Base-by-base conservation (phyloP, 1,139 yeast species). In the Hansenula lynferdii region DNA sequence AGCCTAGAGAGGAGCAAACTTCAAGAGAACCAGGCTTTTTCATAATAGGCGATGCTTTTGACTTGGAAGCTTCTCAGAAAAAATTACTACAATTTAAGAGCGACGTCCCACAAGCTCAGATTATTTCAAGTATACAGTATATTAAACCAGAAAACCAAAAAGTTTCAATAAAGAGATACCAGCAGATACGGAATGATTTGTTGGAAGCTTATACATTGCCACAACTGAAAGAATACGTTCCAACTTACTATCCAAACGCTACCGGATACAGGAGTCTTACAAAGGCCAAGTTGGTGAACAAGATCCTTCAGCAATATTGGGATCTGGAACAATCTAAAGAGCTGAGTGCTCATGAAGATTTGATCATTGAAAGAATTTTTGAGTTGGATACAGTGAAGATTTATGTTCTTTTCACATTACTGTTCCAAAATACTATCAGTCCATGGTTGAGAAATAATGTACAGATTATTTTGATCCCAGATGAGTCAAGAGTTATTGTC, bases 251-350 rank as follows among this genome's bases (percentile, higher is more conserved):
- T 28, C 49, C 50, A 26, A 8, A 23, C 4, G 21, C 29, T 2
- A 16, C 43, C 32, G 28, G 47, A 17, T 22, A 36, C 37, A 37
- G 36, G 15, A 31, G 41, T 14, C 32, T 37, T 15, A 50, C n/a
- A 6, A 59, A 61, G 44, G 33, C 38, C 9, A 32, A 42, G 26
- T 15, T 60, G 5, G 51, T 62, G 3, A 34, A 55, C 4, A 47
- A 40, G 3, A 62, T 75, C 6, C 42, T 74, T 12, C 41, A 49
- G 8, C 58, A 63, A 8, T 50, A 66, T 27, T 75, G 80, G 80
- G 47, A 56, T 2, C 47, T 72, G 12, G 48, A 52, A 23, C 43
- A 55, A 21, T 60, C 67, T 2, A 60, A 60, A 15, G 48, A 58
- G 15, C 47, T 61, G 10, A 51, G 64, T 3, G 60, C 66, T 15